Percentiles rank a stretch among this genome's conserved stretches.
Conservation (phyloP, 805 yeast genomes). For the Diddensiella caesifluorescens region DNA sequence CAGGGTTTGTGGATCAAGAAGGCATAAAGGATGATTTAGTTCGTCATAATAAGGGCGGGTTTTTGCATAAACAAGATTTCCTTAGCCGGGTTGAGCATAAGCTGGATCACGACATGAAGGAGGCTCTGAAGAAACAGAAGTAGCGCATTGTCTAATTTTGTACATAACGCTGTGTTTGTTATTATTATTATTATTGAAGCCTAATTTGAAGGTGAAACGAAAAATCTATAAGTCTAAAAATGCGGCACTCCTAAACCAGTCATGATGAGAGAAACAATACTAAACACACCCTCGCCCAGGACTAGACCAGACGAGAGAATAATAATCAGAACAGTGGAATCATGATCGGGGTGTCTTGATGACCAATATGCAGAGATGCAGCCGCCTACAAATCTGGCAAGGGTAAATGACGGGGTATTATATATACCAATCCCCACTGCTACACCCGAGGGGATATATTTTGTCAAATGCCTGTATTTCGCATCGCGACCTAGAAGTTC, state of each 20-base stretch:
- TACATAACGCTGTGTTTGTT: constrained; percentile 8
- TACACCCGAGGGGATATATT: constrained; percentile 84
- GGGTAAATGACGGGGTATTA: constrained; percentile 86
- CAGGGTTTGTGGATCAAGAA: constrained; percentile 81
- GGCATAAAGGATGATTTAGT: constrained; percentile 79
- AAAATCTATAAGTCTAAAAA: constrained; percentile 30
- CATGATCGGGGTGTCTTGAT: constrained; percentile 27
- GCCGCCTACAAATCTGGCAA: constrained; percentile 92
- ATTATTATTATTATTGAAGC: constrained; percentile 9
- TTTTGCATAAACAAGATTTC: constrained; percentile 86
- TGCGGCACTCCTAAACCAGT: constrained; percentile 67
- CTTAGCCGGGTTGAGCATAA: constrained; percentile 64
- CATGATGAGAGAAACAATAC: constrained; percentile 73
- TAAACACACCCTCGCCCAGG: constrained; percentile 87
- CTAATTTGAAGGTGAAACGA: no score
- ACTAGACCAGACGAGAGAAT: constrained; percentile 89
- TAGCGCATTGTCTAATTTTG: not conserved
- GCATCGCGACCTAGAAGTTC: constrained; percentile 28
- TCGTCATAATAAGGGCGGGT: constrained; percentile 82
- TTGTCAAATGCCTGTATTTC: constrained; percentile 22
- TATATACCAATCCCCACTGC: constrained; percentile 97
- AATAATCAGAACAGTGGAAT: constrained; percentile 66
- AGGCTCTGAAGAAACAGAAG: constrained; percentile 30
- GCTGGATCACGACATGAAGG: constrained; percentile 46
- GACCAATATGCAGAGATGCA: constrained; percentile 51